Evolutionary conservation across 225 moss, liverwort and hornwort species (phyloP), one percentile per base, ranked within the genome.

Genomic region (Climacium dendroides): DNA sequence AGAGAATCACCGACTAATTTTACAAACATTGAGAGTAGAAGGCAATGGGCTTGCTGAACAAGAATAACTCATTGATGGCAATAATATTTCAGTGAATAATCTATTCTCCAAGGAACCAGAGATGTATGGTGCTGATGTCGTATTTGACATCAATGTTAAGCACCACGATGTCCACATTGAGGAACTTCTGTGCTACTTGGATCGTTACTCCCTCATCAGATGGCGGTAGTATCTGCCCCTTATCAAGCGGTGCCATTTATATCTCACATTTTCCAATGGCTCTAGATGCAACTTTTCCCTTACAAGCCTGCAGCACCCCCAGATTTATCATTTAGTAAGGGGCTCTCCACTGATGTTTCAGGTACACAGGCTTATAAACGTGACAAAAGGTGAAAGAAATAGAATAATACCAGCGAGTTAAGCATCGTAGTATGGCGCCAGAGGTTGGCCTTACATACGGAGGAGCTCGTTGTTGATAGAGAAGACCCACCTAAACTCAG

Each of bases 401-500:
- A 23, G 74, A 86, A 74, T 79, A 43, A 81, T 96, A 98, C 98
- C 96, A 98, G 85, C 98, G 94, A 80, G 92, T 92, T 61, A 98
- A 88, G 90, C 98, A 98, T 74, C 96, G 91, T 19, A 92, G 81
- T 54, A 96, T 92, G 85, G 94, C 96, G 52, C 90, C 91, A 87
- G 94, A 89, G 50, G 92, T 94, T 52, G 98, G 95, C 17, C 98
- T 96, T 66, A 95, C 79, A 64, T 94, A 94, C 50, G 98, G 95
- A 76, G 95, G 87, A 78, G 94, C 95, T 83, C 91, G 91, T 92
- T 98, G 98, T 87, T 96, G 96, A 93, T 98, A 98, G 34, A 98
- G 90, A 17, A 98, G 84, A 82, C 98, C 96, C 83, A 96, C 98
- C 98, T 98, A 20, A 82, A 75, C n/a, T 86, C 79, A 89, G 41